phyloP scores from a whole-genome alignment of 768 basidiomycete species.

The Lactarius psammicola region DNA sequence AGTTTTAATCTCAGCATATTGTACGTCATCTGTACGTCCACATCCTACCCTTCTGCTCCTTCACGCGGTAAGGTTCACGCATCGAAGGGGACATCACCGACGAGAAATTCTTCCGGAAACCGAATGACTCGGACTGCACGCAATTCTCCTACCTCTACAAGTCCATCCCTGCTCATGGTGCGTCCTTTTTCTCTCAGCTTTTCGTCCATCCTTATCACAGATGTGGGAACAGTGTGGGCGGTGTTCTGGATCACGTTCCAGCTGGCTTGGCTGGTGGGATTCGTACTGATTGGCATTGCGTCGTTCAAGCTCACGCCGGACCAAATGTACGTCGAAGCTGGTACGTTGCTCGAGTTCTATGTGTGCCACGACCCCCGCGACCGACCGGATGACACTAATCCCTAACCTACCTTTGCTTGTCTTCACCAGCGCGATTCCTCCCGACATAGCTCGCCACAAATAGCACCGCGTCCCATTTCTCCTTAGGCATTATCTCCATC shows the following conservation, averaged over 20 bases:
- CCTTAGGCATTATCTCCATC: neutral
- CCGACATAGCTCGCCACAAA: constrained; percentile 6
- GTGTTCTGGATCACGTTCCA: constrained; percentile 82
- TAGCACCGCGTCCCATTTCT: neutral
- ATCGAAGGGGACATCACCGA: constrained; percentile 86
- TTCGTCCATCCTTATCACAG: neutral
- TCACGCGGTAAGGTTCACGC: neutral
- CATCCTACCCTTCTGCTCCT: neutral
- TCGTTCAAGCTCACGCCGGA: constrained; percentile 65
- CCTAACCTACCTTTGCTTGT: neutral
- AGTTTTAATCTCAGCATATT: constrained; percentile 53
- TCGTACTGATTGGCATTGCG: constrained; percentile 75
- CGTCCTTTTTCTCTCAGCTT: constrained; percentile 34
- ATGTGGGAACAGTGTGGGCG: constrained; percentile 78
- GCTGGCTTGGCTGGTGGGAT: constrained; percentile 67
- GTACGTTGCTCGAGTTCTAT: constrained; percentile 41
- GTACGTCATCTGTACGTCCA: constrained; percentile 77
- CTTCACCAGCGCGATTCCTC: constrained; percentile 11
- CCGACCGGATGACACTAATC: neutral
- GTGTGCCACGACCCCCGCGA: neutral
- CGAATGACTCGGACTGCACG: constrained; percentile 89
- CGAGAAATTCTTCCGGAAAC: constrained; percentile 92
- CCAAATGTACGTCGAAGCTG: constrained; percentile 71
- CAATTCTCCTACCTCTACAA: constrained; percentile 82
- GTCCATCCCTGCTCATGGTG: constrained; percentile 67